Evolutionary conservation across 1,284 basidiomycete species (phyloP), one percentile per base, ranked within the genome.

Genomic region (Leucoagaricus sp.): DNA sequence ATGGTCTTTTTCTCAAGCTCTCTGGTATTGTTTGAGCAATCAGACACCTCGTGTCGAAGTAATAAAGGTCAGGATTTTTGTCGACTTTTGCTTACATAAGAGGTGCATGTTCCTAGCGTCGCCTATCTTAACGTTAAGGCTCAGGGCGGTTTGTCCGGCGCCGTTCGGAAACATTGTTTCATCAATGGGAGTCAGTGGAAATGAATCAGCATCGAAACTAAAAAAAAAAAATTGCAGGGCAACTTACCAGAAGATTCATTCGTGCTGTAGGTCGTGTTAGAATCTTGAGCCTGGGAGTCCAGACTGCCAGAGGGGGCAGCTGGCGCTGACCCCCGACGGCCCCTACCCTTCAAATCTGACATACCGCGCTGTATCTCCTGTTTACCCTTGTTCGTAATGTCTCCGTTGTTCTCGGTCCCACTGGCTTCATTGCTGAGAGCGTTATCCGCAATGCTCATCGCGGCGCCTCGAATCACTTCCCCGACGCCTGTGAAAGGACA

Each of bases 391-490:
- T 41, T 29, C 8, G 49, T 42, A 15, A 57, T 51, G 13, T 49
- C 55, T 4, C 21, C 49, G 26, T 57, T 51, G 7, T 46, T 33
- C 0, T 7, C 12, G 9, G 25, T 34, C 10, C 33, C 33, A 17
- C 19, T 12, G n/a, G 52, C 31, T 2, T 23, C 34, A 7, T 13
- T 49, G 33, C 44, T 57, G 21, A 50, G 33, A 3, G 49, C 21
- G 40, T 40, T 51, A n/a, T 57, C 55, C 4, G 46, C 17, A n/a
- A 26, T 19, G 9, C 55, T 42, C 42, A 57, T 45, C 15, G 33
- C 25, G 6, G 17, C 21, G 7, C 55, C 55, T 31, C 55, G 40
- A 5, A 51, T 21, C 12, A 10, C 36, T 46, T 57, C 55, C 21
- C 55, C 55, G 15, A 45, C n/a, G 15, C 55, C 55, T 57, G 23